Base-by-base conservation (phyloP, 352 stramenopile species). In the Phytophthora fragariaefolia region DNA sequence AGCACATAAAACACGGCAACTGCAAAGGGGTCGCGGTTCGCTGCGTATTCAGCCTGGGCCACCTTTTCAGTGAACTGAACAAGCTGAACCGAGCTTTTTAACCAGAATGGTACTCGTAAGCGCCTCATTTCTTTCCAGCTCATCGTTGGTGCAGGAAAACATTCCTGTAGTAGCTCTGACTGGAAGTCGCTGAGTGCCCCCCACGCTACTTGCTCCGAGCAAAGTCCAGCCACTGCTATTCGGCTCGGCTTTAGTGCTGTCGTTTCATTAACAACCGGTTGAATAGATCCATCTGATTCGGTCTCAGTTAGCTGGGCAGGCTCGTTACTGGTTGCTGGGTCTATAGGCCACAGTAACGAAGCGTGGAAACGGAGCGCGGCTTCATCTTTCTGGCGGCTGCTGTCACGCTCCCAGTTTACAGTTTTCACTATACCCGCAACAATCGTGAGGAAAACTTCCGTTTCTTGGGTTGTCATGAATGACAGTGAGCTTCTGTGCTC, bases 1-100 rank as follows among this genome's bases (percentile, higher is more conserved):
- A 95, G 57, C 5, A 97, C 85, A 50, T 96, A 97, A 47, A 96
- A 91, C 15, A 97, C 50, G 20, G 90, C 83, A 28, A 96, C 88
- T 7, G 74, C 64, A 76, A 97, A 97, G 2, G 90, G 90, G 47
- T 97, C 87, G 12, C 80, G 80, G 4, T 73, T 85, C 9, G 80
- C 64, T 40, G 87, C 81, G 69, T 86, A 97, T 60, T 96, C 88
- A 13, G 70, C 63, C 38, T 96, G 89, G 0, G 89, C 90, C 7
- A 82, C 77, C 34, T 91, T 92, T 49, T 96, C 87, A 0, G 79
- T 79, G 23, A 88, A 82, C 12, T 88, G 73, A 10, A 73, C 51
- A 28, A 93, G 63, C 17, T 87, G 86, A 3, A 71, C 6, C 1
- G 66, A 71, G 32, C 83, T 92, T 66, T 83, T 80, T 2, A 96